phyloP scores from a whole-genome alignment of 208 protist species.

The Trypanosoma melophagium region DNA sequence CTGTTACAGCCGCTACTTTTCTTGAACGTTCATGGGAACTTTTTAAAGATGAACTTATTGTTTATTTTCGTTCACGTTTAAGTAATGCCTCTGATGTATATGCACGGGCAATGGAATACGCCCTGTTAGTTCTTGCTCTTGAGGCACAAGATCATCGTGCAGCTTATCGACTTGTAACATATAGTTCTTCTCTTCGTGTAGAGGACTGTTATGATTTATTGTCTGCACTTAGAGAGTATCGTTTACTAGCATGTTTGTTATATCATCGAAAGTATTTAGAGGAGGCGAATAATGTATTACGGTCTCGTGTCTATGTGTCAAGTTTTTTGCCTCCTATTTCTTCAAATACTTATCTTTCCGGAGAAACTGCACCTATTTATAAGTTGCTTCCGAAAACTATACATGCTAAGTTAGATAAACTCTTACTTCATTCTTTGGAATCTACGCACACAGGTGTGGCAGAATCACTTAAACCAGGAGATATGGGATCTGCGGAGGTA shows the following conservation, averaged over 20 bases:
- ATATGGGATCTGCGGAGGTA: not conserved
- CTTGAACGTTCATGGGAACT: constrained; percentile 45
- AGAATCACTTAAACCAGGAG: not conserved
- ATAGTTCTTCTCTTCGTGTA: constrained; percentile 31
- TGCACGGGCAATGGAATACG: constrained; percentile 65
- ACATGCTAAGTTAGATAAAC: constrained; percentile 9
- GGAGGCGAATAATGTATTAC: constrained; percentile 30
- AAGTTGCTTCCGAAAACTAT: constrained; percentile 15
- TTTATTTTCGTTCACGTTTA: constrained; percentile 44
- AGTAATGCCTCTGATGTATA: constrained; percentile 16
- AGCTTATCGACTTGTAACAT: constrained; percentile 45
- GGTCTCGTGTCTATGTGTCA: constrained; percentile 33
- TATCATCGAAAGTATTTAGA: constrained; percentile 40
- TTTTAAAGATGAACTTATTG: constrained; percentile 47
- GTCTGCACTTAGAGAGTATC: constrained; percentile 46
- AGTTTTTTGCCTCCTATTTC: constrained; percentile 18
- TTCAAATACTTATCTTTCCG: not conserved
- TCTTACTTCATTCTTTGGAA: constrained; percentile 1
- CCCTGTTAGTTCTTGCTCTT: constrained; percentile 64
- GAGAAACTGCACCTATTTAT: constrained; percentile 10
- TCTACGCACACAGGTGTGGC: not conserved
- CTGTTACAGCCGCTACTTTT: constrained; percentile 35
- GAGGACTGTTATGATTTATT: constrained; percentile 74
- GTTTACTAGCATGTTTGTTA: constrained; percentile 69
- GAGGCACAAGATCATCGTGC: constrained; percentile 59